These are phyloP conservation scores for Collybia nuda DNA, from an alignment of 768 basidiomycete species.

Conservation along the genomic window DNA sequence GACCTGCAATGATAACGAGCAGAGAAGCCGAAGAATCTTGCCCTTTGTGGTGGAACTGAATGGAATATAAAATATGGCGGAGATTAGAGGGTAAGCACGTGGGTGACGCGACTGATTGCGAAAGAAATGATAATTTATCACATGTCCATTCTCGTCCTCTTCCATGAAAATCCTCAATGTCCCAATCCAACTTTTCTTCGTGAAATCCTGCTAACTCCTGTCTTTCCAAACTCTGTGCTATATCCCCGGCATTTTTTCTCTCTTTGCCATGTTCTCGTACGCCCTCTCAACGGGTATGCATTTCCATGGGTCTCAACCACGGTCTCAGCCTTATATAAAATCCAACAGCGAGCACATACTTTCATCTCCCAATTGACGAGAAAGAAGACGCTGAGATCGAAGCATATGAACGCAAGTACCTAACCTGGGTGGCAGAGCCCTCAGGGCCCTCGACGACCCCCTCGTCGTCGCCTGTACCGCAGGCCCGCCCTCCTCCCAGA, in stretches of 20 bases:
- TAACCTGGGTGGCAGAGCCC: slow-evolving; percentile 48
- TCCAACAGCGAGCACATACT: slow-evolving; percentile 55
- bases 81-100: too few species aligned
- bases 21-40: too few species aligned
- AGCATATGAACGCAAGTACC: slow-evolving; percentile 42
- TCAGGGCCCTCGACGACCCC: slow-evolving; percentile 17
- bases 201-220: background rate
- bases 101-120: too few species aligned
- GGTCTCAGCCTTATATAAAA: slow-evolving; percentile 7
- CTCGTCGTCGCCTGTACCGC: slow-evolving; percentile 3
- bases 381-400: slow-evolving; percentile 48
- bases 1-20: too few species aligned
- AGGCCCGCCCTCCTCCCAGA: background rate
- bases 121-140: too few species aligned
- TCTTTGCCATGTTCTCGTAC: slow-evolving; percentile 41
- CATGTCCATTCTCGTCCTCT: too few species aligned
- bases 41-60: too few species aligned
- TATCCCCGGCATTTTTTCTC: background rate
- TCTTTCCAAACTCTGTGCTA: background rate
- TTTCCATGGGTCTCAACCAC: background rate
- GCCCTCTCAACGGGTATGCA: slow-evolving; percentile 41
- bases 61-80: too few species aligned
- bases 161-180: background rate
- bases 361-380: slow-evolving; percentile 63
- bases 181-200: background rate